A percentile compares a stretch with the other conserved stretches of the same genome.
These are phyloP conservation scores for Eragrostis curvula DNA, from an alignment of 176 grass and related monocot genomes.

Conservation along the genomic window DNA sequence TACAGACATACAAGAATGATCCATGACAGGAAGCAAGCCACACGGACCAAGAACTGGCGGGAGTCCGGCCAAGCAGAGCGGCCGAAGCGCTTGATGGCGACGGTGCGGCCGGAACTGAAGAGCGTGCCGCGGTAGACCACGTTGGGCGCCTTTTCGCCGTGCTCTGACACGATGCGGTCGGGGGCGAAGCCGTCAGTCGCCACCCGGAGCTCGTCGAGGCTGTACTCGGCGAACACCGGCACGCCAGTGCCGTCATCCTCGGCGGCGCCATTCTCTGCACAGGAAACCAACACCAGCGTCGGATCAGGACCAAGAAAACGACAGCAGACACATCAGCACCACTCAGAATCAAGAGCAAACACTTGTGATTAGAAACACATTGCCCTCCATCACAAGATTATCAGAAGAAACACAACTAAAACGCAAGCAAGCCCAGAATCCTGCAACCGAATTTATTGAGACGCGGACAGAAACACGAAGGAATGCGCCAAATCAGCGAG, in stretches of 20 bases:
- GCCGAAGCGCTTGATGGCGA: constrained; percentile 73
- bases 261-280: constrained; percentile 47
- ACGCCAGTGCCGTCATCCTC: constrained; percentile 47
- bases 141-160: constrained; percentile 90
- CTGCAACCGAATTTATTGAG: constrained; percentile 7
- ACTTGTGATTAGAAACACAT: constrained; percentile 9
- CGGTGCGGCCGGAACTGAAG: constrained; percentile 62
- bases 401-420: neutral
- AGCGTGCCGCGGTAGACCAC: constrained; percentile 81
- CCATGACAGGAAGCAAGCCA: neutral
- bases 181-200: constrained; percentile 83
- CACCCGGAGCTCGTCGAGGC: constrained; percentile 69
- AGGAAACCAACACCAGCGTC: neutral
- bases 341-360: constrained; percentile 11
- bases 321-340: neutral
- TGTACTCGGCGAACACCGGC: constrained; percentile 68
- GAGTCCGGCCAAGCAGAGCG: constrained; percentile 79
- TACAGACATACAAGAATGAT: neutral
- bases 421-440: constrained; percentile 2
- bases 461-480: neutral
- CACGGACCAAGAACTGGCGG: constrained; percentile 73
- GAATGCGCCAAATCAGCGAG: constrained; percentile 29
- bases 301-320: constrained; percentile 32
- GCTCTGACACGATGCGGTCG: constrained; percentile 86
- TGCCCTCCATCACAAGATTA: neutral